Percentiles rank a stretch among this genome's conserved stretches.
phyloP scores from a whole-genome alignment of 305 asterid species.

The Fraxinus dipetala region DNA sequence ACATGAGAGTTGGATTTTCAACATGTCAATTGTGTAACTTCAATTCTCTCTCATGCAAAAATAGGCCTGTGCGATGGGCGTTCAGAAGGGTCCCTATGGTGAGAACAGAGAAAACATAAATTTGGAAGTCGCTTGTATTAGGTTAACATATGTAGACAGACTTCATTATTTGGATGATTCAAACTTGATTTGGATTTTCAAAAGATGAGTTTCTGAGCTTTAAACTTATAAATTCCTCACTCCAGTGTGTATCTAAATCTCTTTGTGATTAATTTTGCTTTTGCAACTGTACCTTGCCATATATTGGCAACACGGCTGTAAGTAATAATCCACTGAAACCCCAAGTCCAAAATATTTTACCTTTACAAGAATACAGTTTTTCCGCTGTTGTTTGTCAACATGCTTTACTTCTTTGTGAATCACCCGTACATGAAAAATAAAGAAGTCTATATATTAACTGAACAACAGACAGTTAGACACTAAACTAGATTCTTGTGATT shows the following conservation, averaged over 20 bases:
- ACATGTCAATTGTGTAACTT: neutral
- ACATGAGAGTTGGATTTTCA: constrained; percentile 15
- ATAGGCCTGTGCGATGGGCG: neutral
- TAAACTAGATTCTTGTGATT: neutral
- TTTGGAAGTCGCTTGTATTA: neutral
- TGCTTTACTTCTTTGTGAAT: neutral
- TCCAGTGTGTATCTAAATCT: neutral
- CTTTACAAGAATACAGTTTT: neutral
- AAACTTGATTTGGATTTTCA: constrained; percentile 20
- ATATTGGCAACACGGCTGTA: neutral
- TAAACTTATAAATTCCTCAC: neutral
- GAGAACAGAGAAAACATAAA: constrained; percentile 5
- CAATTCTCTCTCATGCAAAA: constrained; percentile 22
- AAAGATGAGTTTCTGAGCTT: constrained; percentile 13
- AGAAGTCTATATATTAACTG: neutral
- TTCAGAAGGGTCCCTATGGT: neutral
- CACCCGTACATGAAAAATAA: neutral
- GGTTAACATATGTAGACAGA: neutral
- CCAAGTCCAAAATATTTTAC: neutral
- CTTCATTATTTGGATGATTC: constrained; percentile 1
- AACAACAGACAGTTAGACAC: neutral
- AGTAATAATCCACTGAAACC: neutral
- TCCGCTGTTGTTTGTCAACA: neutral
- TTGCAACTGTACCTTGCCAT: neutral
- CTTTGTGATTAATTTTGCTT: neutral